These are phyloP conservation scores for Phytophthora tubulina DNA, from an alignment of 352 stramenopile genomes.

Conservation along the genomic window DNA sequence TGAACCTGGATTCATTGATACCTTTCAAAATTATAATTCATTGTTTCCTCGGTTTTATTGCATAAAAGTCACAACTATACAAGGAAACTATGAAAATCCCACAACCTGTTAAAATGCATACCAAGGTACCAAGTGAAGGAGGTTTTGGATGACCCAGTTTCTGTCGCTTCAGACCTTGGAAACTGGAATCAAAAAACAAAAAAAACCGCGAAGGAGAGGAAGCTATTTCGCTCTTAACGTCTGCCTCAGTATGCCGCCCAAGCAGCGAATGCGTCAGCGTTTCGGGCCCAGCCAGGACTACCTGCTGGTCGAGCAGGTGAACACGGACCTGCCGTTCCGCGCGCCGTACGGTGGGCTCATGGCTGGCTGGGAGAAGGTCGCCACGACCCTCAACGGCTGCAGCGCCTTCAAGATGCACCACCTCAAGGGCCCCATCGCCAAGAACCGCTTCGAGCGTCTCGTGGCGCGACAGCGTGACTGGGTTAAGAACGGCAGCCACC, in stretches of 20 bases:
- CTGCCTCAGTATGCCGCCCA: constrained; percentile 30
- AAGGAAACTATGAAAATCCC: not conserved
- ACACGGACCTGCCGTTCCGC: constrained; percentile 42
- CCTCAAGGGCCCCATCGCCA: constrained; percentile 48
- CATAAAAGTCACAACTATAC: constrained; percentile 1
- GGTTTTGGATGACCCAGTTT: constrained; percentile 16
- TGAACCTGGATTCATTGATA: constrained; percentile 4
- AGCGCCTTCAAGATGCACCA: constrained; percentile 51
- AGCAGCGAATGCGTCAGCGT: constrained; percentile 43
- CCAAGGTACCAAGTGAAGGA: not conserved
- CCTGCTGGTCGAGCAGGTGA: constrained; percentile 43
- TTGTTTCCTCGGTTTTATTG: too few relatives aligned
- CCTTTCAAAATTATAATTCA: not conserved
- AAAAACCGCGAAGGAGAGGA: constrained; percentile 28
- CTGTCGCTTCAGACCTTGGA: constrained; percentile 5
- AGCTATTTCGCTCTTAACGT: not conserved
- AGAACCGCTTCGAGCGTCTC: constrained; percentile 51
- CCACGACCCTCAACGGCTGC: constrained; percentile 44
- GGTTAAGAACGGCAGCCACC: constrained; percentile 38
- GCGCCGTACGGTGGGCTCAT: constrained; percentile 43
- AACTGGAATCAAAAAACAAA: constrained; percentile 26
- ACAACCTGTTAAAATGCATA: not conserved
- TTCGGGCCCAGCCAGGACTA: constrained; percentile 46
- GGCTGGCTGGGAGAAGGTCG: constrained; percentile 45
- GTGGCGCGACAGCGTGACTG: constrained; percentile 36